Evolutionary conservation across 345 rosid genomes (phyloP).

Genomic region (Ricinus communis): DNA sequence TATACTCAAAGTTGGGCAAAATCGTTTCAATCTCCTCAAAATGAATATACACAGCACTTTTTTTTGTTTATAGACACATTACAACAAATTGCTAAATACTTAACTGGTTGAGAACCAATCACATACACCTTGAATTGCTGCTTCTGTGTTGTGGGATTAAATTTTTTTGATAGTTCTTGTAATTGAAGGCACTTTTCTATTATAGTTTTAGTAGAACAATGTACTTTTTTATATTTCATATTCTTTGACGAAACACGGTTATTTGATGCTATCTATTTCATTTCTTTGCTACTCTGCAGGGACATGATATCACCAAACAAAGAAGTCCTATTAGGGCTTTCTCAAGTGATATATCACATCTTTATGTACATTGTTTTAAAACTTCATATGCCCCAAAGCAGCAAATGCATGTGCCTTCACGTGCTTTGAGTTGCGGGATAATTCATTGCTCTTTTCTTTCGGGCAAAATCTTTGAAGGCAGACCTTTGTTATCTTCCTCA

Average conservation of each 20-base stretch:
- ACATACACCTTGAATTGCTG: not conserved
- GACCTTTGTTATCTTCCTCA: conserved; percentile 29
- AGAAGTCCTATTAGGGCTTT: conserved; percentile 27
- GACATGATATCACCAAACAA: conserved; percentile 45
- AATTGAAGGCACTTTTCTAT: not conserved
- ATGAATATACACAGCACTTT: no score
- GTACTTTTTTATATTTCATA: not conserved
- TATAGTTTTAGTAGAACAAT: no score
- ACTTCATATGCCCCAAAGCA: conserved; percentile 23
- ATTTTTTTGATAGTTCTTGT: no score
- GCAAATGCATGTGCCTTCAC: conserved; percentile 19
- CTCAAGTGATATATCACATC: conserved; percentile 27
- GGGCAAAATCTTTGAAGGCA: conserved; percentile 31
- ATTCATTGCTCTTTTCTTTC: conserved; percentile 33
- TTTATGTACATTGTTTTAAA: conserved; percentile 33
- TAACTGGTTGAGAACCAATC: not conserved
- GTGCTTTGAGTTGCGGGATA: conserved; percentile 29
- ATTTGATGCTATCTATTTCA: conserved; percentile 17
- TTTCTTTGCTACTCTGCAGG: conserved; percentile 41
- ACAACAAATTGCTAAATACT: no score
- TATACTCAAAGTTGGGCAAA: not conserved
- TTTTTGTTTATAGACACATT: no score
- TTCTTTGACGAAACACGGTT: conserved; percentile 6
- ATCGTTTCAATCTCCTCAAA: no score
- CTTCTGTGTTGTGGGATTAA: no score